A percentile compares a stretch with the other conserved stretches of the same genome.
These are phyloP conservation scores for Piper longum DNA, from an alignment of 164 flowering plant genomes.

Conservation along the genomic window DNA sequence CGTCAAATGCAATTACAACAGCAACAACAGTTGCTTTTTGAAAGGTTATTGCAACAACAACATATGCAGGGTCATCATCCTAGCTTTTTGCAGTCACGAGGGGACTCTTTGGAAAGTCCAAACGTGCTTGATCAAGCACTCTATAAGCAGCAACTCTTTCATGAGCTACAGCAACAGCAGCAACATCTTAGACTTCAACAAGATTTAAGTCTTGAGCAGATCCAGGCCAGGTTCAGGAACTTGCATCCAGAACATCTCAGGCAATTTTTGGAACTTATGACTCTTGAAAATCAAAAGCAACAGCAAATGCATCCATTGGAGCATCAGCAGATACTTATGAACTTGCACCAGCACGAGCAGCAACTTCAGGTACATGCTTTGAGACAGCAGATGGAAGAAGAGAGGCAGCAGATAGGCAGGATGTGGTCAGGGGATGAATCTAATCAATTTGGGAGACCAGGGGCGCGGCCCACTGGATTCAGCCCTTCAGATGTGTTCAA, in stretches of 20 bases:
- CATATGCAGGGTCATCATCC: conserved; percentile 38
- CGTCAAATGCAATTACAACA: conserved; percentile 54
- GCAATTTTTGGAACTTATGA: conserved; percentile 39
- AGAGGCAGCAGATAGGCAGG: conserved; percentile 38
- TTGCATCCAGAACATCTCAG: conserved; percentile 40
- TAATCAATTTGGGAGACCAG: conserved; percentile 31
- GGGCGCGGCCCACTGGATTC: conserved; percentile 28
- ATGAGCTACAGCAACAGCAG: conserved; percentile 41
- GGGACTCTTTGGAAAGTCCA: conserved; percentile 33
- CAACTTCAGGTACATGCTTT: conserved; percentile 47
- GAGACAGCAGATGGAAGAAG: conserved; percentile 50
- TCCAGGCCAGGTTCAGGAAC: conserved; percentile 43
- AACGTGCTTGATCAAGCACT: conserved; percentile 40
- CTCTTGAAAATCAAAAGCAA: conserved; percentile 36
- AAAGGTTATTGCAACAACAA: conserved; percentile 21
- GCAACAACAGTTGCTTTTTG: conserved; percentile 50
- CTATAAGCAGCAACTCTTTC: conserved; percentile 41
- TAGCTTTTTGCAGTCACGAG: conserved; percentile 29
- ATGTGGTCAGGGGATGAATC: conserved; percentile 52
- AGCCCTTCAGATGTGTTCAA: conserved; percentile 36
- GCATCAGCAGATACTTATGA: conserved; percentile 30
- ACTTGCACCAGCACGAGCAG: conserved; percentile 30
- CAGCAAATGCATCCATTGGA: conserved; percentile 32
- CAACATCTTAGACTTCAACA: conserved; percentile 31
- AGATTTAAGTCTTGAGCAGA: conserved; percentile 53